These are phyloP conservation scores for Pleurotus giganteus DNA, from an alignment of 768 basidiomycete species.

Conservation along the genomic window DNA sequence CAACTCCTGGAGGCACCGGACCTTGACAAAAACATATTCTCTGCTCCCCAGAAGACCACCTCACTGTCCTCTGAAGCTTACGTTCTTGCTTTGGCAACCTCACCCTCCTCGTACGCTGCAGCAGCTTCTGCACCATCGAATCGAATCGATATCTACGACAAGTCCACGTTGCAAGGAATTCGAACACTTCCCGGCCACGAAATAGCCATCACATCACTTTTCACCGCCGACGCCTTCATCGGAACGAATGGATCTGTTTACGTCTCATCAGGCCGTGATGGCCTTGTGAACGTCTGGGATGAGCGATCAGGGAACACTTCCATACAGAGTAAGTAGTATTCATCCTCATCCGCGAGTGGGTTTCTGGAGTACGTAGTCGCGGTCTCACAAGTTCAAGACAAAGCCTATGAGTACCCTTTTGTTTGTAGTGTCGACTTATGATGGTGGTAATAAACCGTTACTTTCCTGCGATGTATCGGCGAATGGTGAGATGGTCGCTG, in stretches of 20 bases:
- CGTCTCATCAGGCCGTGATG: constrained; percentile 70
- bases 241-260: constrained; percentile 42
- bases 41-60: constrained; percentile 24
- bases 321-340: constrained; percentile 16
- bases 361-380: constrained; percentile 6
- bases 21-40: constrained; percentile 7
- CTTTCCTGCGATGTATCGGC: constrained; percentile 70
- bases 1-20: background rate
- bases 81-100: constrained; percentile 54
- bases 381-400: background rate
- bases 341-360: constrained; percentile 30
- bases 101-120: constrained; percentile 52
- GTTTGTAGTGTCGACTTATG: constrained; percentile 37
- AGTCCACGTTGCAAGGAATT: constrained; percentile 42
- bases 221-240: constrained; percentile 39
- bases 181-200: constrained; percentile 57
- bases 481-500: constrained; percentile 73
- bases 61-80: constrained; percentile 47
- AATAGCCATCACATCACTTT: constrained; percentile 53
- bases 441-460: constrained; percentile 34
- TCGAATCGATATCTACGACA: constrained; percentile 67
- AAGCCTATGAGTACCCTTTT: background rate
- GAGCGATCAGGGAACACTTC: constrained; percentile 44
- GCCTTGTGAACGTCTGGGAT: constrained; percentile 75
- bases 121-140: constrained; percentile 65